These are phyloP conservation scores for Jackrogersella minutella DNA, from an alignment of 495 filamentous ascomycete species.

Conservation along the genomic window DNA sequence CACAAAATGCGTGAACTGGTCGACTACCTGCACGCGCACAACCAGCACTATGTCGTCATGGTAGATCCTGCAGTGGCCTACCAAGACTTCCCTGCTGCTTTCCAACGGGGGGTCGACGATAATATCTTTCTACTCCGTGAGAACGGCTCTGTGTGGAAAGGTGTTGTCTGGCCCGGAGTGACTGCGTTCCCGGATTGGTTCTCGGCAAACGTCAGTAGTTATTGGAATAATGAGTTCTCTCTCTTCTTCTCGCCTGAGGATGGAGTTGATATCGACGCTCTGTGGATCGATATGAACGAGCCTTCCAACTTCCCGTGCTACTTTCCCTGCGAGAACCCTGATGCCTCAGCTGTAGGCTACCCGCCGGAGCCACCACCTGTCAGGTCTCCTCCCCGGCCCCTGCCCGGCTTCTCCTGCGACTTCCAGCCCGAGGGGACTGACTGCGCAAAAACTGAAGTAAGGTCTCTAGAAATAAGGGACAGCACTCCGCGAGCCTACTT, in stretches of 20 bases:
- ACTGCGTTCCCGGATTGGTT: conserved; percentile 90
- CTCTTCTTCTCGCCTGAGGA: conserved; percentile 69
- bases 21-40: conserved; percentile 71
- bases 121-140: conserved; percentile 70
- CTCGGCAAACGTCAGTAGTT: conserved; percentile 67
- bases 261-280: conserved; percentile 83
- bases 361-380: conserved; percentile 74
- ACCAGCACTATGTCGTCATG: conserved; percentile 88
- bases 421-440: conserved; percentile 68
- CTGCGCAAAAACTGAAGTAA: conserved; percentile 34
- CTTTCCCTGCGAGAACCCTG: conserved; percentile 72
- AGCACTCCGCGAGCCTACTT: conserved; percentile 24
- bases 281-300: conserved; percentile 93
- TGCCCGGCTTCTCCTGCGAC: conserved; percentile 75
- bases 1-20: conserved; percentile 73
- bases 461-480: conserved; percentile 33
- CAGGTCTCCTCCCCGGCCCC: conserved; percentile 64
- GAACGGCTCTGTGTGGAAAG: conserved; percentile 75
- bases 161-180: conserved; percentile 86
- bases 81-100: conserved; percentile 67
- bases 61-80: conserved; percentile 84
- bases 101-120: conserved; percentile 66
- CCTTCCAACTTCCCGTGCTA: conserved; percentile 70
- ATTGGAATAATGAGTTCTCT: conserved; percentile 78
- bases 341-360: conserved; percentile 61